phyloP scores from a whole-genome alignment of 306 rosid genomes.

The Datisca glomerata region DNA sequence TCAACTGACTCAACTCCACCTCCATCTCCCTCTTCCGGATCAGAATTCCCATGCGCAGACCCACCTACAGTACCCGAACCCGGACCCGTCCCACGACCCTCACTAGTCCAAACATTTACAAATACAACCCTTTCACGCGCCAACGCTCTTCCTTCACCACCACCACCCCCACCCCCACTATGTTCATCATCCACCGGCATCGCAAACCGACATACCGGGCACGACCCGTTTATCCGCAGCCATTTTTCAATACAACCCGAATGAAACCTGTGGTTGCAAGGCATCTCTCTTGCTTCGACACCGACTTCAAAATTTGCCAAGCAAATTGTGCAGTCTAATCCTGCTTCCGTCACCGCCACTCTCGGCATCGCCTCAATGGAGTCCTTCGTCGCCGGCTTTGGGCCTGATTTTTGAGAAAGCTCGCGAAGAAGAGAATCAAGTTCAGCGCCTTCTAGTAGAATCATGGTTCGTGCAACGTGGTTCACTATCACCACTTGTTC shows the following conservation, averaged over 20 bases:
- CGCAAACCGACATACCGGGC: conserved; percentile 29
- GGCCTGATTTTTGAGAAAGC: conserved; percentile 9
- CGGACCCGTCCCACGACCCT: not conserved
- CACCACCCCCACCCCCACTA: not conserved
- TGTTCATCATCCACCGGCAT: conserved; percentile 14
- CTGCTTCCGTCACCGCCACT: conserved; percentile 10
- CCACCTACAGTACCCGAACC: conserved; percentile 5
- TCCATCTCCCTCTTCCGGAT: not conserved
- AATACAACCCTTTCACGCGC: conserved; percentile 5
- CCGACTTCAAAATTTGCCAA: conserved; percentile 13
- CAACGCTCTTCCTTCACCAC: conserved; percentile 2
- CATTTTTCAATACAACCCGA: conserved; percentile 19
- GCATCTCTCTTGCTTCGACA: conserved; percentile 25
- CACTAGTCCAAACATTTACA: conserved; percentile 11
- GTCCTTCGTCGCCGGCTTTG: conserved; percentile 13
- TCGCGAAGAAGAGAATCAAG: conserved; percentile 17
- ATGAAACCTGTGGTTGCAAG: conserved; percentile 25
- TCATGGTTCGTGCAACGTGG: conserved; percentile 8
- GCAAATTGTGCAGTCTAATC: conserved; percentile 26
- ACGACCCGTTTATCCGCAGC: conserved; percentile 17
- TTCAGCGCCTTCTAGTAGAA: conserved; percentile 11
- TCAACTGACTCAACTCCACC: not conserved
- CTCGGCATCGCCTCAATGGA: conserved; percentile 20
- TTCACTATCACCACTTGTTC: too few relatives aligned
- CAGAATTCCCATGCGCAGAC: conserved; percentile 1